phyloP scores from a whole-genome alignment of 225 moss, liverwort and hornwort species.

The Climacium dendroides region DNA sequence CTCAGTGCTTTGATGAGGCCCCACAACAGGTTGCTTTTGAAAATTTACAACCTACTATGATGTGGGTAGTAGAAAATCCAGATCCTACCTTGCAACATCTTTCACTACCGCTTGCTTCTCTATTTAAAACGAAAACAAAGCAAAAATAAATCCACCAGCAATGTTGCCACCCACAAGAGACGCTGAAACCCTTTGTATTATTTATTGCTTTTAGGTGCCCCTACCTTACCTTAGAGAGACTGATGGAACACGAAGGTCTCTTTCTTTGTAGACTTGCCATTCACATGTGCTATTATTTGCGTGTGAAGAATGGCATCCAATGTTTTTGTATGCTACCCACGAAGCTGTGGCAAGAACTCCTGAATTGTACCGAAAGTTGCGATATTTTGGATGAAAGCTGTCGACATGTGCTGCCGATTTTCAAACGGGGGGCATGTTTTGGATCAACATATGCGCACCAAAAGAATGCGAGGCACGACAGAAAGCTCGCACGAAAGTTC shows the following conservation, averaged over 20 bases:
- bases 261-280: background rate
- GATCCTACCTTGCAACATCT: background rate
- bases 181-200: background rate
- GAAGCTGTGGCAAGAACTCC: background rate
- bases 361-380: background rate
- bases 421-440: background rate
- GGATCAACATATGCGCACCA: background rate
- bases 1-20: no score
- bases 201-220: background rate
- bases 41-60: background rate
- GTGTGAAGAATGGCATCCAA: background rate
- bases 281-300: background rate
- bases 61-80: accelerated
- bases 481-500: background rate
- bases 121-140: background rate
- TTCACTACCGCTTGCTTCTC: background rate
- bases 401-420: background rate
- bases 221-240: background rate
- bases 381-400: background rate
- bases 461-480: background rate
- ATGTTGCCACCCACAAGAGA: background rate
- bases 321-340: no score
- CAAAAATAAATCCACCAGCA: no score
- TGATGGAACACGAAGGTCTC: background rate
- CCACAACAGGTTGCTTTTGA: background rate